phyloP scores from a whole-genome alignment of 768 basidiomycete genomes.

The Russula sp. region DNA sequence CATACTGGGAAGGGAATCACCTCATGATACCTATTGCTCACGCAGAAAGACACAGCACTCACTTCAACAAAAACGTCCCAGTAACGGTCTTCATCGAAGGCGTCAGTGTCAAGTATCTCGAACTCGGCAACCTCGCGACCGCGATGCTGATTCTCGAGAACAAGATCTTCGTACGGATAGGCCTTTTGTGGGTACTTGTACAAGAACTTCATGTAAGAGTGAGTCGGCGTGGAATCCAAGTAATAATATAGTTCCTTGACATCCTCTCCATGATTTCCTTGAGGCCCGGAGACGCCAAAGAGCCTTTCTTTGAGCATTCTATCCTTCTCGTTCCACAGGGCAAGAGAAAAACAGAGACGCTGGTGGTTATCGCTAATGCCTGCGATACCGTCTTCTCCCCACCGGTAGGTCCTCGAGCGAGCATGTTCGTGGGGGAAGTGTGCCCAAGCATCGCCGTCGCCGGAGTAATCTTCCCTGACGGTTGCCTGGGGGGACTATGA shows the following conservation, averaged over 20 bases:
- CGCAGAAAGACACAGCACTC: conserved; percentile 24
- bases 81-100: conserved; percentile 87
- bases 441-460: conserved; percentile 91
- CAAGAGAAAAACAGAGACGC: conserved; percentile 82
- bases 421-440: conserved; percentile 94
- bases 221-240: conserved; percentile 95
- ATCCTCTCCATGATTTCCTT: conserved; percentile 99
- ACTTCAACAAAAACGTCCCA: conserved; percentile 99
- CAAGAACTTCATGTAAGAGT: conserved; percentile 99
- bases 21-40: background rate
- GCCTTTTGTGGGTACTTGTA: conserved; percentile 96
- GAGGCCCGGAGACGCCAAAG: conserved; percentile 92
- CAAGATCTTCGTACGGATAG: conserved; percentile 92
- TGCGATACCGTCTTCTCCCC: conserved; percentile 98
- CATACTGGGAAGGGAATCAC: conserved; percentile 54
- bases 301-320: conserved; percentile 93
- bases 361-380: conserved; percentile 98
- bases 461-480: conserved; percentile 97
- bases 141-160: conserved; percentile 74
- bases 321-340: conserved; percentile 93
- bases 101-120: conserved; percentile 89
- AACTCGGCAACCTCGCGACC: conserved; percentile 84
- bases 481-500: conserved; percentile 59
- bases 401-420: conserved; percentile 89
- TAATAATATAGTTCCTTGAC: conserved; percentile 99